A percentile compares a stretch with the other conserved stretches of the same genome.
Conservation (phyloP, 176 grass and related monocot species). For the Typha latifolia region DNA sequence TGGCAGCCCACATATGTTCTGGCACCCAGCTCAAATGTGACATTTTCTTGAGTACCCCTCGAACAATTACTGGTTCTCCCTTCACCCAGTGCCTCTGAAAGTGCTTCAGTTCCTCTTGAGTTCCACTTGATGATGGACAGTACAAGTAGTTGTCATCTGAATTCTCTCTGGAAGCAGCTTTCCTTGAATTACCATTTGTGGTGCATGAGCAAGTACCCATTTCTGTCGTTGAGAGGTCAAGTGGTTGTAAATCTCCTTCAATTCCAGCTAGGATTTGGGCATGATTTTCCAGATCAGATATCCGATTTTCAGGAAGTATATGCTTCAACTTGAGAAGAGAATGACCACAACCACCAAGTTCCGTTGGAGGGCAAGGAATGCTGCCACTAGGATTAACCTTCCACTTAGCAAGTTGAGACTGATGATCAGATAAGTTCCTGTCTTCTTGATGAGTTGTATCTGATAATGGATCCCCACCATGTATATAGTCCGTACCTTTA, state of each 20-base stretch:
- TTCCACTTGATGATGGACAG: conserved; percentile 35
- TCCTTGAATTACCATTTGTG: conserved; percentile 31
- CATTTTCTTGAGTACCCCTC: conserved; percentile 39
- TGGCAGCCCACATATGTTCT: conserved; percentile 44
- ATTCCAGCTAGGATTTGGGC: conserved; percentile 10
- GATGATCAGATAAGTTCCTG: conserved; percentile 10
- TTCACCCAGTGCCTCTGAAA: conserved; percentile 78
- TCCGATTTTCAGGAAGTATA: conserved; percentile 32
- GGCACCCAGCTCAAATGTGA: conserved; percentile 48
- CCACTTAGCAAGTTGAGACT: conserved; percentile 28
- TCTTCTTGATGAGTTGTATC: background rate
- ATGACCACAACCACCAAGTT: conserved; percentile 52
- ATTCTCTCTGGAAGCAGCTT: conserved; percentile 46
- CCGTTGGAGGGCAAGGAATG: conserved; percentile 48
- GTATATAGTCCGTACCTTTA: conserved; percentile 46
- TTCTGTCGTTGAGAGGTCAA: conserved; percentile 15
- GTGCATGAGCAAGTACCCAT: conserved; percentile 26
- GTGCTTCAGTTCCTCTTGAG: conserved; percentile 44
- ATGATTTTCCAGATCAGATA: conserved; percentile 32
- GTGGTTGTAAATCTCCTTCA: conserved; percentile 11
- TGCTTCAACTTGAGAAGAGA: conserved; percentile 35
- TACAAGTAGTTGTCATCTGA: conserved; percentile 55
- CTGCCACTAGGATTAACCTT: conserved; percentile 7
- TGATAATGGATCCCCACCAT: conserved; percentile 32
- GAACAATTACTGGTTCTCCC: conserved; percentile 73